phyloP scores from a whole-genome alignment of 208 protist species.

The Lotmaria passim region DNA sequence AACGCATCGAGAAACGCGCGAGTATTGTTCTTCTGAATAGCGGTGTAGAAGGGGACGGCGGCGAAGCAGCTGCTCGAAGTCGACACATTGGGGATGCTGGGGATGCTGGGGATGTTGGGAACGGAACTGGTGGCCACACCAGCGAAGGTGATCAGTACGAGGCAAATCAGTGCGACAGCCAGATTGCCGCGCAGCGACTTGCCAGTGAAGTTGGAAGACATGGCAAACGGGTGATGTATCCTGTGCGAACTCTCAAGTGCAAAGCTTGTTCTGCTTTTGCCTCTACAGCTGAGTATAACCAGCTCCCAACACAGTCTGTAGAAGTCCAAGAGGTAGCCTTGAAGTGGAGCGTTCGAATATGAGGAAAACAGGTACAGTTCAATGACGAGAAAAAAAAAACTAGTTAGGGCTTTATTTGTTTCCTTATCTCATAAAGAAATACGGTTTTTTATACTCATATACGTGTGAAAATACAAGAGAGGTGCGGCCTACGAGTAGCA shows the following conservation, averaged over 20 bases:
- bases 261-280: not conserved
- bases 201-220: not conserved
- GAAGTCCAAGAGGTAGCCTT: not conserved
- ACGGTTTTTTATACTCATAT: not conserved
- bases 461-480: not conserved
- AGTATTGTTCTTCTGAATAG: constrained; percentile 18
- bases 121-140: constrained; percentile 4
- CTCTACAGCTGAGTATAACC: not conserved
- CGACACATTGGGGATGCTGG: not conserved
- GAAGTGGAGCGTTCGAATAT: constrained; percentile 14
- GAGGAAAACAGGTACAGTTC: constrained; percentile 10
- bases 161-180: constrained; percentile 19
- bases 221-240: constrained; percentile 1
- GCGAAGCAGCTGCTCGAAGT: not conserved
- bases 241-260: constrained; percentile 12
- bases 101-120: too few relatives aligned
- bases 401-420: too few relatives aligned
- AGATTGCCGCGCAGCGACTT: not conserved
- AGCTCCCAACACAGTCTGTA: not conserved
- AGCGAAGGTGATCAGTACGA: constrained; percentile 7
- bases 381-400: constrained; percentile 1
- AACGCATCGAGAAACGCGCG: constrained; percentile 25
- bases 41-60: constrained; percentile 17
- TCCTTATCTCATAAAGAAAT: not conserved
- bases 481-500: too few relatives aligned